Conservation (phyloP, 2,329 filamentous ascomycete species). For the Phymatotrichopsis omnivora region DNA sequence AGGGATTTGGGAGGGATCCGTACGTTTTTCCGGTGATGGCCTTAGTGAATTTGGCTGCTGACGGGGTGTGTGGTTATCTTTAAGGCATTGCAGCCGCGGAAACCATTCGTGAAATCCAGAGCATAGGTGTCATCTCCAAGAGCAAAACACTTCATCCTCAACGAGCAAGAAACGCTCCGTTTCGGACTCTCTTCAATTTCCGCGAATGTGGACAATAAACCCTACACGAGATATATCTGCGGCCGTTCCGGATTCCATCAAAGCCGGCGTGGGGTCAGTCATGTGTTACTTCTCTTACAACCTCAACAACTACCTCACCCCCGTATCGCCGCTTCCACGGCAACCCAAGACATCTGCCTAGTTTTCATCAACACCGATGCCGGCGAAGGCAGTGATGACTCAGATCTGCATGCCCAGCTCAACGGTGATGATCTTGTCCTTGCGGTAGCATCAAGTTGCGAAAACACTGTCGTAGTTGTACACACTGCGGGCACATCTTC, state of each 20-base stretch:
- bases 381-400: constrained; percentile 61
- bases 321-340: constrained; percentile 18
- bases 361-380: constrained; percentile 57
- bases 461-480: constrained; percentile 56
- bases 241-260: constrained; percentile 77
- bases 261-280: constrained; percentile 66
- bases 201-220: constrained; percentile 63
- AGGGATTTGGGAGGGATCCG: constrained; percentile 43
- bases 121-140: constrained; percentile 64
- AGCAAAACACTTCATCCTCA: constrained; percentile 58
- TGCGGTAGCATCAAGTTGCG: constrained; percentile 50
- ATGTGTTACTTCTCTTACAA: constrained; percentile 60
- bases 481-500: constrained; percentile 65
- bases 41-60: constrained; percentile 35
- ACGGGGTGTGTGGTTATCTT: constrained; percentile 74
- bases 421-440: constrained; percentile 56
- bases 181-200: constrained; percentile 59
- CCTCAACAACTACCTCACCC: constrained; percentile 20
- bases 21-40: too few relatives aligned
- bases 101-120: constrained; percentile 68
- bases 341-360: constrained; percentile 42
- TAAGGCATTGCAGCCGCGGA: constrained; percentile 69
- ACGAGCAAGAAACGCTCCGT: constrained; percentile 78
- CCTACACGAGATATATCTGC: constrained; percentile 68
- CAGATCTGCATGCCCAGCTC: constrained; percentile 54